phyloP scores from a whole-genome alignment of 2,329 filamentous ascomycete genomes.

The Periglandula ipomoeae region DNA sequence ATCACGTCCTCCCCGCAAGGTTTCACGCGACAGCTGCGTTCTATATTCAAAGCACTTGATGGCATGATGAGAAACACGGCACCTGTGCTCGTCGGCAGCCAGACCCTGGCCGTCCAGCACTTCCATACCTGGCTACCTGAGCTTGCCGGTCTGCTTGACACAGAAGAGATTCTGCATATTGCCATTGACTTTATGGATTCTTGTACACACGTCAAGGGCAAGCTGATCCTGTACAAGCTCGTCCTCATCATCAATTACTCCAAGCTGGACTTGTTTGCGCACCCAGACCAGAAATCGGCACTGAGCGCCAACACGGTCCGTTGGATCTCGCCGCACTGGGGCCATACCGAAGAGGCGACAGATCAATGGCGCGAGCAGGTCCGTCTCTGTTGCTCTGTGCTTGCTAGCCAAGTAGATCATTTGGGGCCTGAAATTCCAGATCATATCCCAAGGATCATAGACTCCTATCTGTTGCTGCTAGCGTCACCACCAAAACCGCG shows the following conservation, averaged over 20 bases:
- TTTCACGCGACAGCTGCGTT: constrained; percentile 76
- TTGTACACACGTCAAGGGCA: constrained; percentile 78
- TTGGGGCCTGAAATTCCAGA: constrained; percentile 75
- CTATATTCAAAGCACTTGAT: constrained; percentile 85
- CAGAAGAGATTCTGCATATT: constrained; percentile 81
- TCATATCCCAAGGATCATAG: constrained; percentile 83
- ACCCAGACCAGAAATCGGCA: constrained; percentile 64
- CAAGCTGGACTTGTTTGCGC: constrained; percentile 69
- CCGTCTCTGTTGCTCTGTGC: constrained; percentile 82
- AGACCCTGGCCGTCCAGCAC: constrained; percentile 90
- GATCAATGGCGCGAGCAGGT: constrained; percentile 91
- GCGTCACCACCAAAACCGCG: constrained; percentile 43
- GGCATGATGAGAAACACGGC: constrained; percentile 80
- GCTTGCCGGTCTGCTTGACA: constrained; percentile 63
- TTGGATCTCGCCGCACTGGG: constrained; percentile 95
- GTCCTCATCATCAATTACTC: constrained; percentile 89
- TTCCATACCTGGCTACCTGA: constrained; percentile 98
- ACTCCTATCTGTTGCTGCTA: constrained; percentile 76
- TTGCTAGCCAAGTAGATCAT: constrained; percentile 75
- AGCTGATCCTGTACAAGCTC: constrained; percentile 84
- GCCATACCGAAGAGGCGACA: constrained; percentile 59
- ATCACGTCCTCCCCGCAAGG: constrained; percentile 63
- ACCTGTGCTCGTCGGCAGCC: constrained; percentile 81
- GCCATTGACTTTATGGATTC: constrained; percentile 92
- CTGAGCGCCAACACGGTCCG: constrained; percentile 73